phyloP scores from a whole-genome alignment of 2,329 filamentous ascomycete genomes.

The Aspergillus sp. region DNA sequence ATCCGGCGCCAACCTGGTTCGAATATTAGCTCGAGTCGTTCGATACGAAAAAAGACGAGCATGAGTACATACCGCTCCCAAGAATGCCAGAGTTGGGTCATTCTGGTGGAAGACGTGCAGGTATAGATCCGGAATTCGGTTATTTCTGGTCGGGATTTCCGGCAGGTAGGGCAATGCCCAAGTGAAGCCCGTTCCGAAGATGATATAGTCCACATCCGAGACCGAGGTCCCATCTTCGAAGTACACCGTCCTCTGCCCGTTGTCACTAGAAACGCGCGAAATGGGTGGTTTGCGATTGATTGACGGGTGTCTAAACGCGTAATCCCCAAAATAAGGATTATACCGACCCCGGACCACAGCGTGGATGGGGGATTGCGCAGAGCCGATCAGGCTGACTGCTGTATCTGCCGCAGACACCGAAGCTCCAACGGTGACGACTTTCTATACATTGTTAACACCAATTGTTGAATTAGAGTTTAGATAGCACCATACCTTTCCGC shows the following conservation, averaged over 20 bases:
- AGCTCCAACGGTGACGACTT: slow-evolving; percentile 63
- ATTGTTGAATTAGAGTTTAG: neutral
- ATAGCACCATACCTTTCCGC: slow-evolving; percentile 31
- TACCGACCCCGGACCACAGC: slow-evolving; percentile 57
- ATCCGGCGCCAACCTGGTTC: slow-evolving; percentile 37
- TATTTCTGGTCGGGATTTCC: slow-evolving; percentile 42
- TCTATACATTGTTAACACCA: slow-evolving; percentile 39
- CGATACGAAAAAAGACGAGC: neutral
- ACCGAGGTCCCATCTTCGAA: slow-evolving; percentile 59
- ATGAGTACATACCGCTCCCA: slow-evolving; percentile 48
- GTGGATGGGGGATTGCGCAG: slow-evolving; percentile 52
- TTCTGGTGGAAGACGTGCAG: slow-evolving; percentile 40
- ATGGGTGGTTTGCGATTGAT: slow-evolving; percentile 35
- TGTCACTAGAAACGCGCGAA: slow-evolving; percentile 41
- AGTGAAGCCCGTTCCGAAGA: slow-evolving; percentile 68
- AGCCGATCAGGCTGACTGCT: slow-evolving; percentile 54
- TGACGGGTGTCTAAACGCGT: slow-evolving; percentile 62
- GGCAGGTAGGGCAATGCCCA: slow-evolving; percentile 66
- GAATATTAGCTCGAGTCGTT: slow-evolving; percentile 10
- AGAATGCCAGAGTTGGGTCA: slow-evolving; percentile 37
- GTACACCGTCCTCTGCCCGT: slow-evolving; percentile 50
- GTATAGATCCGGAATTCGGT: slow-evolving; percentile 38
- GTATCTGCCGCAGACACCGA: slow-evolving; percentile 68
- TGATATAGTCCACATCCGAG: slow-evolving; percentile 60
- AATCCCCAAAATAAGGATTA: slow-evolving; percentile 59